Conservation (phyloP, 2,329 filamentous ascomycete species). For the Cladophialophora yegresii region DNA sequence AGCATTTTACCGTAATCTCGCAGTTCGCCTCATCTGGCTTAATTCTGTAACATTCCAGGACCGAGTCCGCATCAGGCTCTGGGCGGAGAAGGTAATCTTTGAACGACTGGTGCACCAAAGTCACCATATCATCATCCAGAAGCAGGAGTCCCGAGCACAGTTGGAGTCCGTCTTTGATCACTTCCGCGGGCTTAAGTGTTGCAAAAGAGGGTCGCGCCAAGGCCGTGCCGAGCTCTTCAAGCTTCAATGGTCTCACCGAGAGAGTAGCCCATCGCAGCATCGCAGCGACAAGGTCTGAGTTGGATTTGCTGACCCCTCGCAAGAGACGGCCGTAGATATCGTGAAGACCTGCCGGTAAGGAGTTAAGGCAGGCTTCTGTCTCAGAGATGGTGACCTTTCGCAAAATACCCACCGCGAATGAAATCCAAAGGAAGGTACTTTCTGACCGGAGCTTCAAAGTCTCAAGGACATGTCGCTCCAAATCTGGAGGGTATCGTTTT, state of each 20-base stretch:
- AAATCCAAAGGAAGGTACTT: conserved; percentile 39
- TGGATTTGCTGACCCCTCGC: conserved; percentile 1
- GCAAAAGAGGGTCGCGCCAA: background rate
- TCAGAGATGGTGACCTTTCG: conserved; percentile 25
- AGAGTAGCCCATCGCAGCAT: conserved; percentile 3
- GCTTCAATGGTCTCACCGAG: background rate
- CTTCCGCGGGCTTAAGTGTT: background rate
- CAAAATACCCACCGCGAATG: conserved; percentile 35
- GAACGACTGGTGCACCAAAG: conserved; percentile 37
- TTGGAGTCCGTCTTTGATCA: background rate
- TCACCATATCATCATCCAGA: conserved; percentile 30
- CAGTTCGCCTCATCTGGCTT: conserved; percentile 1
- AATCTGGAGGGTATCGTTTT: conserved; percentile 30
- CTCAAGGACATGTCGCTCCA: conserved; percentile 28
- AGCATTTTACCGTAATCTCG: conserved; percentile 2
- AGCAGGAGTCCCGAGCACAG: conserved; percentile 24
- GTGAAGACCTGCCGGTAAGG: conserved; percentile 36
- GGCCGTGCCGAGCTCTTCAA: conserved; percentile 3
- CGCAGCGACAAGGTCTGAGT: background rate
- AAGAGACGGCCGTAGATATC: conserved; percentile 36
- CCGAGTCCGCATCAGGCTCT: background rate
- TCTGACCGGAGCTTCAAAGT: conserved; percentile 35
- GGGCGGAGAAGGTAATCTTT: conserved; percentile 22
- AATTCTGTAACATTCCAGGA: background rate
- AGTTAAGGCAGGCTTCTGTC: conserved; percentile 33